Conservation (phyloP, 2,329 filamentous ascomycete species). For the Xylaria arbuscula region DNA sequence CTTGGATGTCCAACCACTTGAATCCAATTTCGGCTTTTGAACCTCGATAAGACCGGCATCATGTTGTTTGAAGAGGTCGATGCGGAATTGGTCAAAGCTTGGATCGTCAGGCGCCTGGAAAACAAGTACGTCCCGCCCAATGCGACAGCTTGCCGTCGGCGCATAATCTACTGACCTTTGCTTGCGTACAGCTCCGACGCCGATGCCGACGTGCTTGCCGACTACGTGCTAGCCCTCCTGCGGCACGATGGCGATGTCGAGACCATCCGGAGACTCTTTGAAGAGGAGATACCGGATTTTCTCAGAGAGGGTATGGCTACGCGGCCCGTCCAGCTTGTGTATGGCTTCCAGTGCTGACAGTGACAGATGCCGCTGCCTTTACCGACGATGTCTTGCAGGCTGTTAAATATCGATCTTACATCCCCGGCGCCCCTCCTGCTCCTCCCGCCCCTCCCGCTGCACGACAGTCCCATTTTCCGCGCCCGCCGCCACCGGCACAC, state of each 20-base stretch:
- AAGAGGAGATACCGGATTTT: conserved; percentile 80
- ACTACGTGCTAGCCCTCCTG: conserved; percentile 84
- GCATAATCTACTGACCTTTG: conserved; percentile 29
- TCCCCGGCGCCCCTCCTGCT: conserved; percentile 63
- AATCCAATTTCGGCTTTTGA: not conserved
- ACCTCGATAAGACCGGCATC: conserved; percentile 38
- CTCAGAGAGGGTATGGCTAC: conserved; percentile 68
- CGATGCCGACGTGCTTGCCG: conserved; percentile 83
- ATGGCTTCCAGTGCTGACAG: conserved; percentile 14
- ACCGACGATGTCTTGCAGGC: conserved; percentile 77
- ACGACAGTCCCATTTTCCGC: conserved; percentile 29
- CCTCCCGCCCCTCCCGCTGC: conserved; percentile 46
- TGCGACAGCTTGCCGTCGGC: not conserved
- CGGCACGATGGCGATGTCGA: conserved; percentile 73
- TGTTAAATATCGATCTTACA: conserved; percentile 70
- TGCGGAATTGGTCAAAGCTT: conserved; percentile 73
- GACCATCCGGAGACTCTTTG: conserved; percentile 74
- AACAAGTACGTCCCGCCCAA: conserved; percentile 68
- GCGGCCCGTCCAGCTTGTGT: conserved; percentile 26
- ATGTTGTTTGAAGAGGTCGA: conserved; percentile 75
- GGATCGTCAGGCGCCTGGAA: conserved; percentile 81
- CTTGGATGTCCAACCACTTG: conserved; percentile 15
- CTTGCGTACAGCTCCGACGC: conserved; percentile 73
- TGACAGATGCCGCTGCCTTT: conserved; percentile 68
- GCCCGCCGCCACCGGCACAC: conserved; percentile 29